Percentiles rank a stretch among this genome's conserved stretches.
Conservation (phyloP, 306 rosid species). For the Cicer yamashitae region DNA sequence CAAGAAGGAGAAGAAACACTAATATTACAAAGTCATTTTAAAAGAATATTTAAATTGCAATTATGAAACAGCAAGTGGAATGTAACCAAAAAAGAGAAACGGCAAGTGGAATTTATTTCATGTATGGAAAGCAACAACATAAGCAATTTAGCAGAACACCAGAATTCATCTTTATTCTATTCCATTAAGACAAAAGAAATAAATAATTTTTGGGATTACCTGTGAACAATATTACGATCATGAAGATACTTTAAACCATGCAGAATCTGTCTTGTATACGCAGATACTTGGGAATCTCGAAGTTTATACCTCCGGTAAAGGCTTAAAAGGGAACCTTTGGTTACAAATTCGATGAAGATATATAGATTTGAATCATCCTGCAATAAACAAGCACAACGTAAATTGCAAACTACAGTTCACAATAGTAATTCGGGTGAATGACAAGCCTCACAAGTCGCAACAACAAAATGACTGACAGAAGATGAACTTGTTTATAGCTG, state of each 20-base stretch:
- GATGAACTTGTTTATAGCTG: slow-evolving; percentile 16
- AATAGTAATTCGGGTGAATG: slow-evolving; percentile 4
- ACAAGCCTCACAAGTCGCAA: slow-evolving; percentile 11
- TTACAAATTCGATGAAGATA: slow-evolving; percentile 22
- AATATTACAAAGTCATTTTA: not conserved
- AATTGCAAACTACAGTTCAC: slow-evolving; percentile 33
- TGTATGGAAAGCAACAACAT: slow-evolving; percentile 39
- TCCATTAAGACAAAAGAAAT: slow-evolving; percentile 1
- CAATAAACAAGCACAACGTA: slow-evolving; percentile 9
- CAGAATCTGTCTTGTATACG: slow-evolving; percentile 31
- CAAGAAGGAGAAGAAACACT: slow-evolving; percentile 14
- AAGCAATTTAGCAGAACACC: slow-evolving; percentile 32
- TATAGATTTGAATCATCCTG: slow-evolving; percentile 35
- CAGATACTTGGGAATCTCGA: slow-evolving; percentile 38
- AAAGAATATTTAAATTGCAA: slow-evolving; percentile 26
- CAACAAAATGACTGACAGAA: slow-evolving; percentile 5
- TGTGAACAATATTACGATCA: slow-evolving; percentile 34
- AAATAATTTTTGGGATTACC: not conserved
- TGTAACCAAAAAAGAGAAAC: not conserved
- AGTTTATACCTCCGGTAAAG: slow-evolving; percentile 36
- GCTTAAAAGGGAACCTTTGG: slow-evolving; percentile 32
- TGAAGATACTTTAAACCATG: slow-evolving; percentile 28
- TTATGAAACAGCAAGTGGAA: slow-evolving; percentile 22
- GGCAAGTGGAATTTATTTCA: slow-evolving; percentile 23
- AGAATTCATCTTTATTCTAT: slow-evolving; percentile 11